These are phyloP conservation scores for Sphaerulina musiva DNA, from an alignment of 2,329 filamentous ascomycete genomes.

Conservation along the genomic window DNA sequence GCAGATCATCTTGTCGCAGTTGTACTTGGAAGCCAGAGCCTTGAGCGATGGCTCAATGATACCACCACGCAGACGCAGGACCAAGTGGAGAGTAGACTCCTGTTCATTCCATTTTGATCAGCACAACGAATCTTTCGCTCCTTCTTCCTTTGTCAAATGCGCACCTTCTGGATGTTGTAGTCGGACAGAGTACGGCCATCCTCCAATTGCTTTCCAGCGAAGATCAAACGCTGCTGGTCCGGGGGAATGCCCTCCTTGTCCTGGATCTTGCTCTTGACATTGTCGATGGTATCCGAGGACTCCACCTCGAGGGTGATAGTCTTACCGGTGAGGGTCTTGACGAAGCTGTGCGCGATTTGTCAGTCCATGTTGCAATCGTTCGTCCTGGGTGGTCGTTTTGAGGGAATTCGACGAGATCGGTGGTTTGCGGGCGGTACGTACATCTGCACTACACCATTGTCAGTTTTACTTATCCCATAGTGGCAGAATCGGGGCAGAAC, in stretches of 20 bases:
- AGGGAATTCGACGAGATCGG: slow-evolving; percentile 13
- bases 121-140: slow-evolving; percentile 5
- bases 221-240: slow-evolving; percentile 93
- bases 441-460: slow-evolving; percentile 31
- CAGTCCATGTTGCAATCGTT: slow-evolving; percentile 12
- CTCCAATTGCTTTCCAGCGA: slow-evolving; percentile 92
- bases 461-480: slow-evolving; percentile 14
- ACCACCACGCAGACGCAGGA: slow-evolving; percentile 56
- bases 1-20: slow-evolving; percentile 99
- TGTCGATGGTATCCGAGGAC: no score
- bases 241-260: slow-evolving; percentile 93
- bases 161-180: slow-evolving; percentile 84
- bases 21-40: slow-evolving; percentile 97
- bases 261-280: slow-evolving; percentile 95
- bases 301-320: no score
- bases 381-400: not conserved
- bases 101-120: slow-evolving; percentile 36
- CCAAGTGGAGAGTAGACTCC: slow-evolving; percentile 74
- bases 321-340: slow-evolving; percentile 99
- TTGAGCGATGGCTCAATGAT: slow-evolving; percentile 99
- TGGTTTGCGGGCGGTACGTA: slow-evolving; percentile 20
- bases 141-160: slow-evolving; percentile 19
- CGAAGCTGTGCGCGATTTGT: slow-evolving; percentile 63
- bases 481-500: slow-evolving; percentile 3
- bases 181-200: slow-evolving; percentile 84